These are phyloP conservation scores for Lasiosphaeria hispida DNA, from an alignment of 495 filamentous ascomycete species.

Conservation along the genomic window DNA sequence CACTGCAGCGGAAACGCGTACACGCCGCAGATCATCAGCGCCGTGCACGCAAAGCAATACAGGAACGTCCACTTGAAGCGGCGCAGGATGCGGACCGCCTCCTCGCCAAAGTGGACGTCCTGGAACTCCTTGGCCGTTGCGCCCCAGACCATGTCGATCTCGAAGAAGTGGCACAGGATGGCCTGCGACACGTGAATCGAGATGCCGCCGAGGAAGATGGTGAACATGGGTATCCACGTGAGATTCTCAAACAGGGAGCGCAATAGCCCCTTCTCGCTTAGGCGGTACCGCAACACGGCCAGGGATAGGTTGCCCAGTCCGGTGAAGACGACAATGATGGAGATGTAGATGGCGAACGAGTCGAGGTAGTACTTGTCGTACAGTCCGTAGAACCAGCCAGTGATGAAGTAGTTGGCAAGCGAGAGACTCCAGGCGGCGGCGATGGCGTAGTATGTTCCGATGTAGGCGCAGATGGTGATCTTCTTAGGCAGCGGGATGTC, in stretches of 20 bases:
- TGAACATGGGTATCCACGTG: constrained; percentile 62
- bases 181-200: constrained; percentile 62
- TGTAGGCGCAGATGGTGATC: constrained; percentile 69
- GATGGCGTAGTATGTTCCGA: constrained; percentile 75
- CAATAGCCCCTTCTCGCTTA: constrained; percentile 41
- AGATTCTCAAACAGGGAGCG: constrained; percentile 54
- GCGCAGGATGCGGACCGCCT: constrained; percentile 54
- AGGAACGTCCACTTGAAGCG: constrained; percentile 61
- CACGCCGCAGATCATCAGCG: constrained; percentile 47
- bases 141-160: constrained; percentile 62
- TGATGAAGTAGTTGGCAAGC: constrained; percentile 62
- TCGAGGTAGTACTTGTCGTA: constrained; percentile 62
- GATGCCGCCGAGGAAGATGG: constrained; percentile 63
- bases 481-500: constrained; percentile 63
- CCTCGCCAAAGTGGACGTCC: constrained; percentile 58
- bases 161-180: constrained; percentile 59
- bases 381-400: constrained; percentile 57
- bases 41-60: constrained; percentile 47
- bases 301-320: constrained; percentile 52
- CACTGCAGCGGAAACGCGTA: constrained; percentile 49
- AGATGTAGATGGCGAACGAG: constrained; percentile 58
- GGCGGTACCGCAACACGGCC: constrained; percentile 54
- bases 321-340: constrained; percentile 56
- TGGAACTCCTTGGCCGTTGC: constrained; percentile 64
- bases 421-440: constrained; percentile 65